These are phyloP conservation scores for Flueggea neowawraea DNA, from an alignment of 441 rosid genomes.

Conservation along the genomic window DNA sequence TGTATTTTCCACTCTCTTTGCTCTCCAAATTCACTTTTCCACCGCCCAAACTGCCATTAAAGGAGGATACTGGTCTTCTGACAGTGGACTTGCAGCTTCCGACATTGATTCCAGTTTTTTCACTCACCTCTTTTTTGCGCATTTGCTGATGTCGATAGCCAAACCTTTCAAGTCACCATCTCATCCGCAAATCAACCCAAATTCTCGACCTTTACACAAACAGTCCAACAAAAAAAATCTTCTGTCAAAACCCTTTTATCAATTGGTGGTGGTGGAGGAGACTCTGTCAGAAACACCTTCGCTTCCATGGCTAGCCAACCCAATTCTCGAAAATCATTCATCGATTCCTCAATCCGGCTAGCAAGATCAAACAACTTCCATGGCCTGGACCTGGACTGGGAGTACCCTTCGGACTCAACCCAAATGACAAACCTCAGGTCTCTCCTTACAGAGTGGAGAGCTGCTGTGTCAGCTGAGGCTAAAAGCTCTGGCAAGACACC, in stretches of 20 bases:
- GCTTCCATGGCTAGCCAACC: conserved; percentile 32
- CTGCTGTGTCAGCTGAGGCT: conserved; percentile 23
- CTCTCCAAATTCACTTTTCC: conserved; percentile 14
- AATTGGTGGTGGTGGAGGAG: conserved; percentile 49
- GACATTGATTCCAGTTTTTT: conserved; percentile 36
- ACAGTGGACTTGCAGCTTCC: conserved; percentile 23
- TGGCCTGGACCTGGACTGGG: conserved; percentile 50
- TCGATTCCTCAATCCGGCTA: conserved; percentile 32
- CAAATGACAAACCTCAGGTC: conserved; percentile 29
- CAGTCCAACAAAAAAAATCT: conserved; percentile 29
- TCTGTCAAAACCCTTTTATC: conserved; percentile 37
- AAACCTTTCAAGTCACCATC: conserved; percentile 23
- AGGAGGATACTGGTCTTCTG: conserved; percentile 39
- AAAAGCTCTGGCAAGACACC: conserved; percentile 5
- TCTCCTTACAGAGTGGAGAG: conserved; percentile 31
- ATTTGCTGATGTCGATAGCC: conserved; percentile 27
- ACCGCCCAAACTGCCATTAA: conserved; percentile 20
- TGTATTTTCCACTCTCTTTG: conserved; percentile 5
- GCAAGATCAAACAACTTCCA: conserved; percentile 31
- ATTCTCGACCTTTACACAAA: conserved; percentile 30
- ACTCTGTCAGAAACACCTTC: neutral
- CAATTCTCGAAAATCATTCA: conserved; percentile 24
- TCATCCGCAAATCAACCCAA: conserved; percentile 21
- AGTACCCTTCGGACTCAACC: conserved; percentile 20
- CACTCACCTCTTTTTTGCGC: conserved; percentile 47